Conservation (phyloP, 352 stramenopile species). For the Pythium scleroteichum region DNA sequence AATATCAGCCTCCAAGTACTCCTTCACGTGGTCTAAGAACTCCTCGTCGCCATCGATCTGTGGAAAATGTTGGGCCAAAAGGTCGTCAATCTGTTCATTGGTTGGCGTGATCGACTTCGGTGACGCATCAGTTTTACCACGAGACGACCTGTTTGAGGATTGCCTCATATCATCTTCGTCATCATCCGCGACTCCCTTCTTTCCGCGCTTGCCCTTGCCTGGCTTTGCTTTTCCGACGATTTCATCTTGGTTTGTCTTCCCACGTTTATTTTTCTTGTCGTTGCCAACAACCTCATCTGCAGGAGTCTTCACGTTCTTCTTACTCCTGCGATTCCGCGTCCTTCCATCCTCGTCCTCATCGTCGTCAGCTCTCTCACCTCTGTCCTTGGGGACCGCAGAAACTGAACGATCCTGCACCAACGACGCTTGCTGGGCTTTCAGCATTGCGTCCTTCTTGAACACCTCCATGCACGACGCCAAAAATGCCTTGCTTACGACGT, state of each 20-base stretch:
- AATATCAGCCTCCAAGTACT: constrained; percentile 45
- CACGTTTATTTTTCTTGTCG: constrained; percentile 47
- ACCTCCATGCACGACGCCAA: constrained; percentile 44
- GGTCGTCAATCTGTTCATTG: constrained; percentile 38
- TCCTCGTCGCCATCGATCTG: constrained; percentile 66
- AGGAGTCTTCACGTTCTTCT: constrained; percentile 24
- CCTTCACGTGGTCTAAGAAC: constrained; percentile 55
- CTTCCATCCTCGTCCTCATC: constrained; percentile 42
- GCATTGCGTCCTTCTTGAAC: constrained; percentile 50
- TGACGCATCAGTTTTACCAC: constrained; percentile 22
- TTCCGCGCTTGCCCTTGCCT: constrained; percentile 42
- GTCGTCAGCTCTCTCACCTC: constrained; percentile 26
- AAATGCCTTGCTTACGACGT: constrained; percentile 64
- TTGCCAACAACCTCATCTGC: constrained; percentile 10
- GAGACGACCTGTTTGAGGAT: constrained; percentile 31
- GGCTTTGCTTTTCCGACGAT: too few species aligned
- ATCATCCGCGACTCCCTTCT: constrained; percentile 36
- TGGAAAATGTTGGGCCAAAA: constrained; percentile 52
- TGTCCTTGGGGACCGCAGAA: constrained; percentile 6
- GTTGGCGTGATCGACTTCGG: constrained; percentile 51
- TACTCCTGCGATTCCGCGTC: constrained; percentile 39
- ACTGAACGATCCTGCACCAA: constrained; percentile 31
- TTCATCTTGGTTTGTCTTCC: constrained; percentile 23
- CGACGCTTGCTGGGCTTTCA: constrained; percentile 42
- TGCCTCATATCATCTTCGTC: constrained; percentile 9